Conservation (phyloP, 179 eudicot genomes). For the Nepenthes alata region DNA sequence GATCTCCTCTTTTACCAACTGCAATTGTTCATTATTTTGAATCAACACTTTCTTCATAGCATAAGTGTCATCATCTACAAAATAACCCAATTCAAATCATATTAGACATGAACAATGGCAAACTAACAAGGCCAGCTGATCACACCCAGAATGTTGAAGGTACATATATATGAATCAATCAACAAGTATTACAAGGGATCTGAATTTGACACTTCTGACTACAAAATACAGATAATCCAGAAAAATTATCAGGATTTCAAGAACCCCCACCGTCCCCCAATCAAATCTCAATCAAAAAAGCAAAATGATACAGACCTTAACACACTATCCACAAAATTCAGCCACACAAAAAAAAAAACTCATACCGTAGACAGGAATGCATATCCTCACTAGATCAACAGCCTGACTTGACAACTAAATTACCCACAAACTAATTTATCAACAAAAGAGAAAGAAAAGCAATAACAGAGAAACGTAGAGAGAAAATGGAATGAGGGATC, state of each 20-base stretch:
- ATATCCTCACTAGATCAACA: not conserved
- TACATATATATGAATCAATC: not conserved
- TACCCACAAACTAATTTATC: slow-evolving; percentile 11
- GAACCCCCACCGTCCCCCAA: slow-evolving; percentile 1
- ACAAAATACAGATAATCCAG: not conserved
- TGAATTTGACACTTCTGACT: not conserved
- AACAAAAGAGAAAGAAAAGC: not conserved
- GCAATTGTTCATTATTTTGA: slow-evolving; percentile 83
- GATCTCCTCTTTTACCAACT: slow-evolving; percentile 89
- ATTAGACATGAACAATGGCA: not conserved
- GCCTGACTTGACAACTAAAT: not conserved
- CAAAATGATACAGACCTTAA: not conserved
- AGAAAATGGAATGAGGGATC: not conserved
- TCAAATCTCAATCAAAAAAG: not conserved
- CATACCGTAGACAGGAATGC: too few species aligned
- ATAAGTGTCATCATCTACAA: slow-evolving; percentile 89
- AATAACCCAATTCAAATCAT: slow-evolving; percentile 15
- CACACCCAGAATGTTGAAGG: not conserved
- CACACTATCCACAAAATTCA: too few species aligned
- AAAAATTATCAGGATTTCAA: not conserved
- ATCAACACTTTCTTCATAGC: slow-evolving; percentile 95
- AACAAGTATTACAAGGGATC: not conserved
- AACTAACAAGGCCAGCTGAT: not conserved
- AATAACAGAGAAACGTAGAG: not conserved
- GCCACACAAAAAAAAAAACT: too few species aligned